These are phyloP conservation scores for Leccinum imitatum DNA, from an alignment of 768 basidiomycete genomes.

Conservation along the genomic window DNA sequence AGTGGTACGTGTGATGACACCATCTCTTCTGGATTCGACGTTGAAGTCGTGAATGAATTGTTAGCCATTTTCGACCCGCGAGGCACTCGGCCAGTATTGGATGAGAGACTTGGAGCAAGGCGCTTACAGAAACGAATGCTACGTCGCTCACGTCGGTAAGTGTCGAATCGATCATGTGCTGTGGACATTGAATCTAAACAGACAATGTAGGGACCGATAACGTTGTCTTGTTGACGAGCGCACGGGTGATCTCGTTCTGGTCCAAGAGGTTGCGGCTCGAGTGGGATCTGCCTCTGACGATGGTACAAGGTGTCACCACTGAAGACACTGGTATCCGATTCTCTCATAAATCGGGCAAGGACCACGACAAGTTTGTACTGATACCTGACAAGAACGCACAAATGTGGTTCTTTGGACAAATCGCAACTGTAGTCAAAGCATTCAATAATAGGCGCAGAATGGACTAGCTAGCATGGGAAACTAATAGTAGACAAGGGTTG, in stretches of 20 bases:
- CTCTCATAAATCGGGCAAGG: constrained; percentile 73
- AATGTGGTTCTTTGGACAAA: constrained; percentile 78
- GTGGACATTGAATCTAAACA: constrained; percentile 31
- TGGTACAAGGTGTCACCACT: constrained; percentile 83
- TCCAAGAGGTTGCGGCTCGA: constrained; percentile 80
- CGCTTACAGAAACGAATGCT: constrained; percentile 75
- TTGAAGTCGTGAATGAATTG: background rate
- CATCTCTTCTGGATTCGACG: background rate
- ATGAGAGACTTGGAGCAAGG: constrained; percentile 93
- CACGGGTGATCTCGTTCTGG: constrained; percentile 79
- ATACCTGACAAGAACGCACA: constrained; percentile 75
- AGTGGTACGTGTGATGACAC: constrained; percentile 50
- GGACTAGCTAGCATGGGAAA: constrained; percentile 39
- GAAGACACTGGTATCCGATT: constrained; percentile 92
- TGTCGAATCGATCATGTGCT: constrained; percentile 1
- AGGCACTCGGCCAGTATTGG: constrained; percentile 95
- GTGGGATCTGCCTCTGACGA: constrained; percentile 89
- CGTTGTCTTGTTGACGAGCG: constrained; percentile 75
- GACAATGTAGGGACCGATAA: constrained; percentile 80
- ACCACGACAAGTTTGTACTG: constrained; percentile 72
- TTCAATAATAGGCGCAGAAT: constrained; percentile 75
- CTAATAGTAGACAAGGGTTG: constrained; percentile 18
- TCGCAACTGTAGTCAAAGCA: constrained; percentile 71
- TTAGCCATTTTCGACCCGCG: constrained; percentile 86
- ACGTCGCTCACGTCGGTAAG: constrained; percentile 91